Conservation (phyloP, 768 basidiomycete species). For the Tephrocybe sp. region DNA sequence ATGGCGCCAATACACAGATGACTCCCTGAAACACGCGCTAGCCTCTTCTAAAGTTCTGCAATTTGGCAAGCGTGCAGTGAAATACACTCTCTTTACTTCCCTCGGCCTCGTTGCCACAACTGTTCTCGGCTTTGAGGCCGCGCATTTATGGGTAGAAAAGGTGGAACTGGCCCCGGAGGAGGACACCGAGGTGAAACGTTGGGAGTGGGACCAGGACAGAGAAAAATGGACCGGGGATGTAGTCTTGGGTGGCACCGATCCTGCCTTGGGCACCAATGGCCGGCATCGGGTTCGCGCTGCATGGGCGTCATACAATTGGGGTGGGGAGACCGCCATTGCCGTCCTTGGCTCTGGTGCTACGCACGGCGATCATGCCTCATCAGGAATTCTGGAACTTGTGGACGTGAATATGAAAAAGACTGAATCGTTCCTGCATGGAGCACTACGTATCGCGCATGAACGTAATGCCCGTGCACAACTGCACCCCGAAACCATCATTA, state of each 20-base stretch:
- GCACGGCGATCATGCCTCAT: constrained; percentile 27
- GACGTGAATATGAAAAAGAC: constrained; percentile 57
- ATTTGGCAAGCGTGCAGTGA: constrained; percentile 46
- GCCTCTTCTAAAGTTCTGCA: constrained; percentile 31
- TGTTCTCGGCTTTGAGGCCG: constrained; percentile 49
- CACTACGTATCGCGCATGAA: constrained; percentile 46
- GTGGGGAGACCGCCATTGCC: constrained; percentile 39
- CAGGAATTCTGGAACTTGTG: constrained; percentile 41
- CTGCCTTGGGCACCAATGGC: constrained; percentile 59
- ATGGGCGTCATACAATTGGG: constrained; percentile 75
- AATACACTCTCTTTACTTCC: constrained; percentile 47
- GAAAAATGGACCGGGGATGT: constrained; percentile 62
- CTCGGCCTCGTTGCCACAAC: constrained; percentile 44
- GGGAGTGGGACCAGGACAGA: constrained; percentile 68
- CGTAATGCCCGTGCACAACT: constrained; percentile 38
- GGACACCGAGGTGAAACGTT: constrained; percentile 54
- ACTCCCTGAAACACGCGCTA: constrained; percentile 25
- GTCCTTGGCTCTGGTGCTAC: constrained; percentile 39
- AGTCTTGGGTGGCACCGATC: constrained; percentile 66
- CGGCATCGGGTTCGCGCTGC: constrained; percentile 65
- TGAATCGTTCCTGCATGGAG: constrained; percentile 51
- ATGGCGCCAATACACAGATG: constrained; percentile 21
- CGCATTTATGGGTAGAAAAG: constrained; percentile 67
- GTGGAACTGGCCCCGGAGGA: constrained; percentile 43
- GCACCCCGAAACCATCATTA: constrained; percentile 49